Evolutionary conservation across 345 rosid genomes (phyloP), one percentile per base, ranked within the genome.

Genomic region (Raphanus raphanistrum): DNA sequence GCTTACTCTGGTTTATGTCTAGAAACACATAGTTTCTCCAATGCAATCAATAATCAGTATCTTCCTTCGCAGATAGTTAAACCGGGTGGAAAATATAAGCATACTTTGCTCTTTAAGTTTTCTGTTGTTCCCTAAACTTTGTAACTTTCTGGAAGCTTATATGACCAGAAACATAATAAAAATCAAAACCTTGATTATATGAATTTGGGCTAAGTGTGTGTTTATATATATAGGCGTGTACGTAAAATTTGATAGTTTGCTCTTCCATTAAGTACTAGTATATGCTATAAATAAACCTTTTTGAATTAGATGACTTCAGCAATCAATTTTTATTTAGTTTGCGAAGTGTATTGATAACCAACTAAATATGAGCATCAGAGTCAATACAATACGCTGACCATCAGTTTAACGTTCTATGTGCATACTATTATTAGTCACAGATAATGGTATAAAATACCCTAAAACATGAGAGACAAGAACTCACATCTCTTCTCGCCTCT

Each of bases 271-370:
- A 21, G 21, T 21, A 38, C 45, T 38, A 38, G 35, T 32, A 32
- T 21, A 21, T 21, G 31, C 31, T 28, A 28, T 29, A 64, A 64
- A 65, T 65, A 29, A n/a, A 52, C 6, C 25, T 9, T 48, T 45
- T 48, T 48, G 7, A 13, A 70, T 26, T 69, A 35, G 55, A 52
- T 52, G 26, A 16, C 21, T 52, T 52, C 26, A 52, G 17, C 31
- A n/a, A 77, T 43, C 6, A 1, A 10, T 21, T 26, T 21, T 57
- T n/a, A 4, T 45, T 48, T 45, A 21, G 2, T 41, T 41, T 10
- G 74, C 81, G 16, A 61, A 17, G 16, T 27, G 13, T 73, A 54
- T 52, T 70, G 78, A 36, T 62, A 68, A 62, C 70, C 82, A 68
- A 62, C 36, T 33, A 79, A 52, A 11, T n/a, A 27, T 60, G 60